Conservation (phyloP, 495 filamentous ascomycete species). For the Neurospora sp. region DNA sequence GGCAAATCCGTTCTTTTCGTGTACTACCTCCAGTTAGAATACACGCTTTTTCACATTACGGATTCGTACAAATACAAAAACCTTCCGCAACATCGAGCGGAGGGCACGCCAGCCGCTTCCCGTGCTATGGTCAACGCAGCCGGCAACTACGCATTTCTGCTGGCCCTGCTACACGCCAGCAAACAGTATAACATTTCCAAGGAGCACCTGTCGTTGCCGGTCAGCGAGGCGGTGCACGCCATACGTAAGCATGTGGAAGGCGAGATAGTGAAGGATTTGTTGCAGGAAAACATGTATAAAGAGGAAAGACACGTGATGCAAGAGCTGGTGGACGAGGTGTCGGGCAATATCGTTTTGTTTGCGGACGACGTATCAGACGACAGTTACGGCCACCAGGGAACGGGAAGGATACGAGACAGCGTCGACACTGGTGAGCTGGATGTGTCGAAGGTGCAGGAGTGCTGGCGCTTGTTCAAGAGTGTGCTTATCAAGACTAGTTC, state of each 20-base stretch:
- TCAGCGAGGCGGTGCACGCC: not conserved
- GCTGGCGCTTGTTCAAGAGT: not conserved
- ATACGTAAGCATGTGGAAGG: not conserved
- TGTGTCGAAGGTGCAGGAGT: not conserved
- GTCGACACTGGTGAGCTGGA: not conserved
- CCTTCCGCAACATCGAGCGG: not conserved
- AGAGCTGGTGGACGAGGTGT: not conserved
- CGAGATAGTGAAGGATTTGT: not conserved
- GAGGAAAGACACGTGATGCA: not conserved
- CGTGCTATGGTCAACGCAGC: not conserved
- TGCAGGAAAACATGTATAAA: not conserved
- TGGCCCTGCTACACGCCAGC: not conserved
- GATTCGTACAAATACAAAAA: not conserved
- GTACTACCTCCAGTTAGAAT: not conserved
- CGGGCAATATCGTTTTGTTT: fast-evolving
- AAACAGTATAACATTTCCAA: not conserved
- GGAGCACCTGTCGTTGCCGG: not conserved
- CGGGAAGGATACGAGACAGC: not conserved
- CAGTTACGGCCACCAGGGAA: not conserved
- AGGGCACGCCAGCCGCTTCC: not conserved
- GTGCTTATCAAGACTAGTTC: not conserved
- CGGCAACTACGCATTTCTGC: not conserved
- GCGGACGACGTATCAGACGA: not conserved
- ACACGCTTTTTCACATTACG: fast-evolving
- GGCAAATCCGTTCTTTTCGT: not conserved